These are phyloP conservation scores for Alnus rubra DNA, from an alignment of 306 rosid species.

Conservation along the genomic window DNA sequence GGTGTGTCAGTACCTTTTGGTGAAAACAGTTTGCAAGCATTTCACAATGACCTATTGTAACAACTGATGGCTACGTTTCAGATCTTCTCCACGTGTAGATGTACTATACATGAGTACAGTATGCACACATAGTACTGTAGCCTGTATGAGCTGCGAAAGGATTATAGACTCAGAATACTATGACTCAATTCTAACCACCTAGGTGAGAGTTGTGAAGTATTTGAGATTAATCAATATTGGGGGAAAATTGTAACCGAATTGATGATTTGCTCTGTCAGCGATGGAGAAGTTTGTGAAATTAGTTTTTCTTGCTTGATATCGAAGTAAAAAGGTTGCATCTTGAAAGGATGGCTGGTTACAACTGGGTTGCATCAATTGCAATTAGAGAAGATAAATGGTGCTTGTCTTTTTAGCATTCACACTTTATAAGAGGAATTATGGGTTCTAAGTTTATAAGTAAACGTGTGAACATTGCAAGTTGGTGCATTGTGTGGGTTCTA, in stretches of 20 bases:
- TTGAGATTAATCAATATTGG: not conserved
- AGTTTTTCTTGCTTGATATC: not conserved
- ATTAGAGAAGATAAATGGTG: not conserved
- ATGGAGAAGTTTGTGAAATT: conserved; percentile 6
- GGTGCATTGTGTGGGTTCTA: not conserved
- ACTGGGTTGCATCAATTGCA: not conserved
- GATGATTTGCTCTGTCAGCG: not conserved
- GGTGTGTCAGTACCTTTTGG: not conserved
- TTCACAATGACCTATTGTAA: not conserved
- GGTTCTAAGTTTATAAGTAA: too few relatives aligned
- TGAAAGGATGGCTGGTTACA: not conserved
- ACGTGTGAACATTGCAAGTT: not conserved
- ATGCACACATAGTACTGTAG: not conserved
- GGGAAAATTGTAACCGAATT: not conserved
- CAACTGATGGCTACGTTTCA: not conserved
- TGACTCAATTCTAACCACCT: not conserved
- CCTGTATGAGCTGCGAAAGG: not conserved
- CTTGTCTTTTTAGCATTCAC: not conserved
- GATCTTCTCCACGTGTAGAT: not conserved
- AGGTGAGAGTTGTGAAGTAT: not conserved
- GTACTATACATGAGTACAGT: not conserved
- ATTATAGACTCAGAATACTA: not conserved
- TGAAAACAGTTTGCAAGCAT: not conserved
- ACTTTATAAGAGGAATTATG: not conserved
- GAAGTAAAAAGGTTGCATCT: not conserved